Base-by-base conservation (phyloP, 1,284 basidiomycete species). In the Sanguinoderma infundibulare region DNA sequence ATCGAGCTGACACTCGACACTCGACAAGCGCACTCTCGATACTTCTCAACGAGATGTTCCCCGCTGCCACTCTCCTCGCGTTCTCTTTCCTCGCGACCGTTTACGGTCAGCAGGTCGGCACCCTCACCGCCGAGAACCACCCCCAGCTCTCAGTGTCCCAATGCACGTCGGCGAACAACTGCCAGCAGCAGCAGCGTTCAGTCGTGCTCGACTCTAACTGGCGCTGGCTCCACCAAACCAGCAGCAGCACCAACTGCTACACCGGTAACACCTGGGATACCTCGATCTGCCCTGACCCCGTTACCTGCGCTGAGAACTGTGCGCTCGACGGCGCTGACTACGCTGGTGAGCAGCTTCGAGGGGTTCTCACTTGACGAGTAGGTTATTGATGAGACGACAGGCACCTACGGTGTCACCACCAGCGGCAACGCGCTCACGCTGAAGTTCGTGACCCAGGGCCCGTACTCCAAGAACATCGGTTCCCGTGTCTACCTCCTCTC, bases 291-390 rank as follows among this genome's bases (percentile, higher is more conserved):
- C 74, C 76, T 49, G 73, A 77, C 65, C 66, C 64, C 32, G 63
- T 54, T 22, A 77, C 75, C n/a, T 79, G 78, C 67, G 74, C 77
- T 5, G n/a, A 66, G 62, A 83, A 83, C 75, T 87, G 85, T 67
- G 84, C 83, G 20, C 72, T 87, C 63, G 85, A 87, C 62, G 85
- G 85, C 61, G 85, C 83, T 34, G 81, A 84, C 73, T 86, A 87
- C 73, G 36, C 73, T 9, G 77, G 74, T 64, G 77, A 73, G 60
- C 30, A 24, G 22, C 20, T 24, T 15, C 12, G 8, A 22, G 30
- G 1, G 34, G 4, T 14, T 22, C 36, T 8, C 5, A 22, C 30
- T 26, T 32, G 8, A n/a, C 9, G 32, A n/a, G 24, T 17, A 15
- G 20, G 22, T 20, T 24, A 22, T 34, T 50, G 40, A 57, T 40